A percentile compares a stretch with the other conserved stretches of the same genome.
Conservation (phyloP, 2,329 filamentous ascomycete species). For the Talaromyces sp. region DNA sequence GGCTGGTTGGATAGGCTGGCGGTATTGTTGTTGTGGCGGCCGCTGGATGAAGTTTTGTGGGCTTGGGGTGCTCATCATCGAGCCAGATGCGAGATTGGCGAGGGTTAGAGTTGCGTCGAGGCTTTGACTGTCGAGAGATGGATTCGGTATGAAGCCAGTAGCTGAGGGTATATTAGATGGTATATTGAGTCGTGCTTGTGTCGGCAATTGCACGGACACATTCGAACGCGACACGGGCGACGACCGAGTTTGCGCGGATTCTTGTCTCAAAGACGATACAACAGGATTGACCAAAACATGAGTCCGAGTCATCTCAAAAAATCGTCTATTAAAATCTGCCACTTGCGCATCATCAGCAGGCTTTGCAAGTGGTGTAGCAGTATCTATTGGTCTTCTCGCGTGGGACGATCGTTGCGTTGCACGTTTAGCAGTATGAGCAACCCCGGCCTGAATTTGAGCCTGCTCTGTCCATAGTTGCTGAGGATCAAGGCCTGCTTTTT, state of each 20-base stretch:
- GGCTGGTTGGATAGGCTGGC: not conserved
- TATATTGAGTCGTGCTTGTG: slow-evolving; percentile 9
- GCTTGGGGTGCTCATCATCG: not conserved
- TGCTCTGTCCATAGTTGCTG: slow-evolving; percentile 47
- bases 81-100: slow-evolving; percentile 12
- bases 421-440: slow-evolving; percentile 24
- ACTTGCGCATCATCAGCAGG: slow-evolving; percentile 11
- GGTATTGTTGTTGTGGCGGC: not conserved
- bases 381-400: slow-evolving; percentile 4
- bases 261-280: slow-evolving; percentile 23
- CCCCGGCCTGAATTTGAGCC: slow-evolving; percentile 41
- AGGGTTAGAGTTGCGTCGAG: slow-evolving; percentile 19
- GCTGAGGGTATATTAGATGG: not conserved
- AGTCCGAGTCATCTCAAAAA: slow-evolving; percentile 35
- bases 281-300: slow-evolving; percentile 27
- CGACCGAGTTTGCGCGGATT: slow-evolving; percentile 21
- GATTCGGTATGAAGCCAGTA: not conserved
- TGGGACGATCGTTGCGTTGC: not conserved
- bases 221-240: slow-evolving; percentile 20
- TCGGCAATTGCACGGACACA: slow-evolving; percentile 18
- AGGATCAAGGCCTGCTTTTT: slow-evolving; percentile 47
- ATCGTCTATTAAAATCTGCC: slow-evolving; percentile 33
- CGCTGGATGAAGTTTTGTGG: slow-evolving; percentile 1
- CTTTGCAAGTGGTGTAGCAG: not conserved
- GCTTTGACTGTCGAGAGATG: slow-evolving; percentile 7